phyloP scores from a whole-genome alignment of 225 moss, liverwort and hornwort species.

The Antitrichia curtipendula region DNA sequence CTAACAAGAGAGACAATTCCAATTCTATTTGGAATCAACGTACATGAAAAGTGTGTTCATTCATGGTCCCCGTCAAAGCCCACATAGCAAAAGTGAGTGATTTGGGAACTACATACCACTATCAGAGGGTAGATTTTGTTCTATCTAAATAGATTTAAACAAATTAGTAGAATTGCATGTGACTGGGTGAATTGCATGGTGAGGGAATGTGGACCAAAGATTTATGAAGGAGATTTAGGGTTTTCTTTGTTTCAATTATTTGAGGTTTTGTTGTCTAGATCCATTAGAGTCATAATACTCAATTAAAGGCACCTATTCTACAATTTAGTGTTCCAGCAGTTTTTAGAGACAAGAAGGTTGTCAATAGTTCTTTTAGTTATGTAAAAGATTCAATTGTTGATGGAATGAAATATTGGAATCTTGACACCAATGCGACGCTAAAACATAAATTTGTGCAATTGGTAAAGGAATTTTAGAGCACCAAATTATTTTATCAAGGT shows the following conservation, averaged over 20 bases:
- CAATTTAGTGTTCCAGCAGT: accelerated
- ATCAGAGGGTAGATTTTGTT: background rate
- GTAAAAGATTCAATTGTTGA: background rate
- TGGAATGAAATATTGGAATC: background rate
- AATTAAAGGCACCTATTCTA: no score
- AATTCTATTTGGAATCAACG: background rate
- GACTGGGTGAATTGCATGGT: background rate
- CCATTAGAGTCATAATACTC: background rate
- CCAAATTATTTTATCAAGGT: background rate
- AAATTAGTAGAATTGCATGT: background rate
- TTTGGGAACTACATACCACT: accelerated
- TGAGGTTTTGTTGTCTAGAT: background rate
- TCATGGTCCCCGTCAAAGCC: accelerated
- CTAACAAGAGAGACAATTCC: accelerated
- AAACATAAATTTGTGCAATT: background rate
- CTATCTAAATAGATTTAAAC: background rate
- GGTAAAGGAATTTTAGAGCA: accelerated
- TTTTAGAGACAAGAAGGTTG: accelerated
- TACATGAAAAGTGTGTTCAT: background rate
- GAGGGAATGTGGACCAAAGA: background rate
- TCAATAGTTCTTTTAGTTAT: accelerated
- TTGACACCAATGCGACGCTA: accelerated
- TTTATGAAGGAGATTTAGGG: background rate
- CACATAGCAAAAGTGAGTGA: background rate
- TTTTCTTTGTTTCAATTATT: background rate